Evolutionary conservation across 768 basidiomycete species (phyloP).

Genomic region (Auriculariales sp.): DNA sequence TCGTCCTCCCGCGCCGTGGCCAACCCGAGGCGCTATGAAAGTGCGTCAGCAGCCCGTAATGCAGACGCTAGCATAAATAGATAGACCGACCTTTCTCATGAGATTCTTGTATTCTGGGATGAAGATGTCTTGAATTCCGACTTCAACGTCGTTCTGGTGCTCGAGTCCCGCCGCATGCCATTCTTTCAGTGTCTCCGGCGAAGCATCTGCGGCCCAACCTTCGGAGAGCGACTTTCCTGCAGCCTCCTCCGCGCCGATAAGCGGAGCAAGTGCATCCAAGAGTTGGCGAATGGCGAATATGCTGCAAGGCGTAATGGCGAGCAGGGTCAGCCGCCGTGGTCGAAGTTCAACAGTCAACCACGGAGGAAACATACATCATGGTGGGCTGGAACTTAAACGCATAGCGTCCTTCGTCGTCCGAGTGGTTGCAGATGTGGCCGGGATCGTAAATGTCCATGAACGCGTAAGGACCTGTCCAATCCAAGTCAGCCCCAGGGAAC

Average conservation of each 20-base stretch:
- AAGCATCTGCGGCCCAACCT: conserved; percentile 50
- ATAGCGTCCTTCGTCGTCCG: conserved; percentile 65
- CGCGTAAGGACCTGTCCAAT: conserved; percentile 44
- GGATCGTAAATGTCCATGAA: conserved; percentile 91
- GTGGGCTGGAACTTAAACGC: conserved; percentile 63
- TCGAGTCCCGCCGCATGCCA: conserved; percentile 49
- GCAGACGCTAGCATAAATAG: neutral
- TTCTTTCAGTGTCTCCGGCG: conserved; percentile 37
- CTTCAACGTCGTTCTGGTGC: conserved; percentile 39
- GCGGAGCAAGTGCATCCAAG: conserved; percentile 61
- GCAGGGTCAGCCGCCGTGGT: conserved; percentile 3
- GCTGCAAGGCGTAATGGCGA: conserved; percentile 21
- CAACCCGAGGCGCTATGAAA: conserved; percentile 59
- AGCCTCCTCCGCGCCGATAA: conserved; percentile 72
- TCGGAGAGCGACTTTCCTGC: conserved; percentile 31
- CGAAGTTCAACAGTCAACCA: neutral
- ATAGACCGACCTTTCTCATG: conserved; percentile 47
- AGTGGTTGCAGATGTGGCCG: conserved; percentile 82
- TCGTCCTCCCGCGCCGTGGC: conserved; percentile 40
- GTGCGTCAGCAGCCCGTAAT: neutral
- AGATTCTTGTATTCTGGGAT: conserved; percentile 48
- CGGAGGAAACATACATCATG: conserved; percentile 45
- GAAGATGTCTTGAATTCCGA: conserved; percentile 41
- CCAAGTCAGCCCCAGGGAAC: neutral
- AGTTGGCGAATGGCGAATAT: conserved; percentile 68